Percentiles rank a stretch among this genome's conserved stretches.
These are phyloP conservation scores for Candida albicans DNA, from an alignment of 1,139 yeast genomes.

Conservation along the genomic window DNA sequence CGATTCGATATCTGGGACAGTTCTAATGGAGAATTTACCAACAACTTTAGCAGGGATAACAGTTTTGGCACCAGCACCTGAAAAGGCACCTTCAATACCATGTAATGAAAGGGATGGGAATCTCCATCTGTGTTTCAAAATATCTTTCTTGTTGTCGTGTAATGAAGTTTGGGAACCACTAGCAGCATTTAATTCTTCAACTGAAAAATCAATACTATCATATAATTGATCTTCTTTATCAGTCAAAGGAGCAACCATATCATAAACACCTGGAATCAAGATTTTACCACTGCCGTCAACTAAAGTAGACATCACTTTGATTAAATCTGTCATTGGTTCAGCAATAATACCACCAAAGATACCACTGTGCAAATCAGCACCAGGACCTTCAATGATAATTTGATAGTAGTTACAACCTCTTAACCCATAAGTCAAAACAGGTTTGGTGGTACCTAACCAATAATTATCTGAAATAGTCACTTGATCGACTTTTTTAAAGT, in stretches of 20 bases:
- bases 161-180: conserved; percentile 84
- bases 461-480: conserved; percentile 97
- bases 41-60: conserved; percentile 93
- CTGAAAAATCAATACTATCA: conserved; percentile 81
- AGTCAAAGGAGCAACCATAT: conserved; percentile 94
- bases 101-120: conserved; percentile 93
- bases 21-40: conserved; percentile 95
- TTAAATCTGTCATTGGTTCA: conserved; percentile 95
- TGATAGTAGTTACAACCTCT: conserved; percentile 97
- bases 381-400: conserved; percentile 80
- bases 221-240: conserved; percentile 75
- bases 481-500: conserved; percentile 87
- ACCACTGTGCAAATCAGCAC: conserved; percentile 97
- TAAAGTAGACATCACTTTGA: conserved; percentile 69
- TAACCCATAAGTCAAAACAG: conserved; percentile 94
- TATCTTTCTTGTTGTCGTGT: conserved; percentile 73
- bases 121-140: conserved; percentile 98
- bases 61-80: conserved; percentile 94
- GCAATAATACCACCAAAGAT: conserved; percentile 96
- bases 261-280: conserved; percentile 81
- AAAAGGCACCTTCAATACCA: conserved; percentile 97
- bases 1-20: conserved; percentile 91
- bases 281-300: conserved; percentile 84
- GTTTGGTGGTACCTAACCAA: conserved; percentile 97
- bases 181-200: conserved; percentile 83